Evolutionary conservation across 106 monocot genomes (phyloP), one percentile per base, ranked within the genome.

Genomic region (Allium sativum): DNA sequence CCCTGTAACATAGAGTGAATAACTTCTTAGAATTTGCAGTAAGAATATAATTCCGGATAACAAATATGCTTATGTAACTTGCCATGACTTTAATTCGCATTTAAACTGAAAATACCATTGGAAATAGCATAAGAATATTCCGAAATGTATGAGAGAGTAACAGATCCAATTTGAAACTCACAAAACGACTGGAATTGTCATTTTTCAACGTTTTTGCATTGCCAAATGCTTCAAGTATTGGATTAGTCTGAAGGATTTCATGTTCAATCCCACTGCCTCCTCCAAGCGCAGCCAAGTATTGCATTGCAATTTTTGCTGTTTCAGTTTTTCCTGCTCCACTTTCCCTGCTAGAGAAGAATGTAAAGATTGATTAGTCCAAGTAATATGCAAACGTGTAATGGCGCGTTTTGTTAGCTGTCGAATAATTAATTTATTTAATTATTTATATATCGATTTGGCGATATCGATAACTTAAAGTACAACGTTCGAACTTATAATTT

Each of bases 311-410:
- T 76, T 92, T 92, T 68, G 83, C 78, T 31, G 86, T 84, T 74
- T 92, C 92, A 17, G 87, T 87, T 71, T 92, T 92, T 44, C 92
- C 92, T 48, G 87, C 75, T 53, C 87, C 81, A 73, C 92, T 87
- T 77, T 87, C 87, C 61, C 87, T 87, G 72, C 92, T 92, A 62
- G 20, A 61, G 22, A 70, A 65, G 52, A 19, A 44, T 40, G 53
- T 6, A 15, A 56, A 11, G 8, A 11, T 68, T 47, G 61, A 18
- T 56, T 4, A 45, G 45, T 59, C 47, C 47, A 47, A 47, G 47
- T 12, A 47, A 8, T 8, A 47, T 12, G 47, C 47, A n/a, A n/a
- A n/a, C n/a, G n/a, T n/a, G n/a, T n/a, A n/a, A n/a, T n/a, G n/a
- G n/a, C n/a, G n/a, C n/a, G n/a, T n/a, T n/a, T n/a, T n/a, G n/a